Conservation (phyloP, 1,284 basidiomycete genomes). For the Stygiomarasmius scandens region DNA sequence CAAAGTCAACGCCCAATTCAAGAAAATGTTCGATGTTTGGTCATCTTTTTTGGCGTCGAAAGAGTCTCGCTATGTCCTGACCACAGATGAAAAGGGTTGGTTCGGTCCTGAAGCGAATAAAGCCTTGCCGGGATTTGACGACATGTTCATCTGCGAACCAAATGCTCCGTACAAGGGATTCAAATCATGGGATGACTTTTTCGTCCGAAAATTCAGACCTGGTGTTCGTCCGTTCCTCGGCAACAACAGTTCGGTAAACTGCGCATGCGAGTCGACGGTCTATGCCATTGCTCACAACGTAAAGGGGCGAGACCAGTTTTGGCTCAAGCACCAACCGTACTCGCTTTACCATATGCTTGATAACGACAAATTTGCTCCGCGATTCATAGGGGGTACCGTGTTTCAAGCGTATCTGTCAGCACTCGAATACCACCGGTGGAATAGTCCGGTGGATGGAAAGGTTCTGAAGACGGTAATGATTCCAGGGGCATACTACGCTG, state of each 20-base stretch:
- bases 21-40: conserved; percentile 14
- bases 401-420: conserved; percentile 57
- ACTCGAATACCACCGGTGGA: conserved; percentile 57
- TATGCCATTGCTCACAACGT: conserved; percentile 31
- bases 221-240: conserved; percentile 35
- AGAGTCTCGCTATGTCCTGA: conserved; percentile 13
- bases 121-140: conserved; percentile 19
- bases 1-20: conserved; percentile 30
- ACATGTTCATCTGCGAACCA: conserved; percentile 37
- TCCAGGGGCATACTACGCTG: conserved; percentile 55
- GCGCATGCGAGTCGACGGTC: conserved; percentile 37
- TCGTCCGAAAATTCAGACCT: conserved; percentile 36
- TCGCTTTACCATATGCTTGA: conserved; percentile 40
- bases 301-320: conserved; percentile 33
- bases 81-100: conserved; percentile 15
- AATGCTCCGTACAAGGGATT: conserved; percentile 37
- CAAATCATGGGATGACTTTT: conserved; percentile 49
- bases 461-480: conserved; percentile 45
- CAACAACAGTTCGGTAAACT: conserved; percentile 38
- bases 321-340: conserved; percentile 33
- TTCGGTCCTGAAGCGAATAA: conserved; percentile 7
- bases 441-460: conserved; percentile 50
- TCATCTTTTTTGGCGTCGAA: conserved; percentile 8
- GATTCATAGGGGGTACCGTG: conserved; percentile 52
- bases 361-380: conserved; percentile 19